Evolutionary conservation across 2,329 filamentous ascomycete genomes (phyloP).

Genomic region (Aspergillus neotritici): DNA sequence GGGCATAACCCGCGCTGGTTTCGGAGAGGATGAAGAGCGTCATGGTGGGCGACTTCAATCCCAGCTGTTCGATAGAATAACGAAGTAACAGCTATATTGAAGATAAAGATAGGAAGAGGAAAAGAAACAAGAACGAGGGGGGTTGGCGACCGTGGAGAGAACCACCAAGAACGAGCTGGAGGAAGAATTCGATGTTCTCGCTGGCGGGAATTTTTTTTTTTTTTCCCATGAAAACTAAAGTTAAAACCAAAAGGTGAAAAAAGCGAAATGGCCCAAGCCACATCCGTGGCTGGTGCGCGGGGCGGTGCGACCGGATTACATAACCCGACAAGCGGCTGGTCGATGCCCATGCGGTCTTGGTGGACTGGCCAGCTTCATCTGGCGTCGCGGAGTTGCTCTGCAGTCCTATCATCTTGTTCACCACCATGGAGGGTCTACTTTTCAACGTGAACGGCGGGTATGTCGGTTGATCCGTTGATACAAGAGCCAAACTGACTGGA

Average conservation of each 20-base stretch:
- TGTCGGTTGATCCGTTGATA: slow-evolving; percentile 21
- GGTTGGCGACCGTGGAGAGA: slow-evolving; percentile 27
- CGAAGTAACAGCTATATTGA: slow-evolving; percentile 15
- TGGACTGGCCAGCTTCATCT: background rate
- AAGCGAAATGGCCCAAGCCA: slow-evolving; percentile 22
- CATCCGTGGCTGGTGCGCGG: slow-evolving; percentile 24
- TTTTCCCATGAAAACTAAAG: slow-evolving; percentile 16
- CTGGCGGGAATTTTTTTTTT: slow-evolving; percentile 37
- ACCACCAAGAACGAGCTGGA: slow-evolving; percentile 30
- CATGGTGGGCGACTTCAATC: slow-evolving; percentile 52
- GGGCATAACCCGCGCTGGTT: slow-evolving; percentile 92
- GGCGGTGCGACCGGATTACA: slow-evolving; percentile 23
- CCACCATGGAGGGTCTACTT: slow-evolving; percentile 78
- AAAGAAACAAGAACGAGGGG: slow-evolving; percentile 19
- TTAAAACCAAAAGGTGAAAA: slow-evolving; percentile 28
- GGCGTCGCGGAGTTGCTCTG: slow-evolving; percentile 15
- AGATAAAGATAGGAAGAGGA: slow-evolving; percentile 19
- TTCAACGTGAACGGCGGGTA: slow-evolving; percentile 95
- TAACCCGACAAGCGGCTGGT: slow-evolving; percentile 17
- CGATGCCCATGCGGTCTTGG: slow-evolving; percentile 8
- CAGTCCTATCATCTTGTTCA: slow-evolving; percentile 14
- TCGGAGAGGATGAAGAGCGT: slow-evolving; percentile 89
- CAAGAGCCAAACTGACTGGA: slow-evolving; percentile 11
- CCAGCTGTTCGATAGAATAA: slow-evolving; percentile 18
- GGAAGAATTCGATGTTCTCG: slow-evolving; percentile 16